Base-by-base conservation (phyloP, 352 stramenopile species). In the Nothophytophthora sp. region DNA sequence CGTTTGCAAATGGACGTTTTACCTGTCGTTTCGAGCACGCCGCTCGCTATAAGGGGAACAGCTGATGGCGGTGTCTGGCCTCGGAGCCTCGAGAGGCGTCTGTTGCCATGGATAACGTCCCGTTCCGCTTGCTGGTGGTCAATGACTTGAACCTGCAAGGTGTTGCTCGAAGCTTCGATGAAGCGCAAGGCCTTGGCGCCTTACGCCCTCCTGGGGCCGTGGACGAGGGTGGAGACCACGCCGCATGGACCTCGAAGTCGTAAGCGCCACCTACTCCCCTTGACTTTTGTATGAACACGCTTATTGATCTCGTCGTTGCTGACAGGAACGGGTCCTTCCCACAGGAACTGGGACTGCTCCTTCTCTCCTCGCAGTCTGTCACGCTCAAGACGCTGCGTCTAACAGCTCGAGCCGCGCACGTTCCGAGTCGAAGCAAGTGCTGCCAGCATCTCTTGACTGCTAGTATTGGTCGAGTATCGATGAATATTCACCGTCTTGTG, bases 341-440 rank as follows among this genome's bases (percentile, higher is more conserved):
- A 13, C 55, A 51, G 6, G 70, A 80, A 25, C 19, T 76, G 22
- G 70, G 51, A 1, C 16, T 80, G 13, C 60, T 65, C 24, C 43
- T 80, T 34, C 34, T 76, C 18, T 62, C 62, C 28, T n/a, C 24
- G 18, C 24, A 50, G 15, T 42, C 37, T 8, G 18, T 23, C 7
- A 49, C 46, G 30, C 28, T 63, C 19, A 63, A 60, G 28, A 32
- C 19, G 25, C 12, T 68, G 9, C 27, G 53, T 5, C 4, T 68
- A 23, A 49, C 27, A 23, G 47, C 55, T 13, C 23, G 44, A 4
- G 24, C 12, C 27, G 3, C 16, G 3, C 33, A 43, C 3, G 29
- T 48, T 15, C 60, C 60, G 51, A 28, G 43, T 20, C 38, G 54
- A 55, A 42, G 60, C 62, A 42, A 57, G 49, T 50, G n/a, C 7